phyloP scores from a whole-genome alignment of 2,329 filamentous ascomycete genomes.

The Nigrograna mackinnonii region DNA sequence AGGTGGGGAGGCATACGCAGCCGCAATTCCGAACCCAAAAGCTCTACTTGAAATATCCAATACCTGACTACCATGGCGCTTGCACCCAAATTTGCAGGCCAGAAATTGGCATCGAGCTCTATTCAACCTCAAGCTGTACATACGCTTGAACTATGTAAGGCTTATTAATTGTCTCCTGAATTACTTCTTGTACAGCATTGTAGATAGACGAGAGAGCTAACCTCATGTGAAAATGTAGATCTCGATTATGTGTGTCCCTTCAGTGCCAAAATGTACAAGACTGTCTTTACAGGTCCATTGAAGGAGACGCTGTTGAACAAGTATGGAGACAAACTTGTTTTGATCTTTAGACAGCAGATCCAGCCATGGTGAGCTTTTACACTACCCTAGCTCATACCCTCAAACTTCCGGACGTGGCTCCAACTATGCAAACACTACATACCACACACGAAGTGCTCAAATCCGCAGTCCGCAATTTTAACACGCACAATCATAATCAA shows the following conservation, averaged over 20 bases:
- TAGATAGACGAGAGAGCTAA: neutral
- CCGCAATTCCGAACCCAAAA: no score
- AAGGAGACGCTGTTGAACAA: conserved; percentile 67
- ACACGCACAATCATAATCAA: no score
- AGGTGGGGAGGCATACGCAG: no score
- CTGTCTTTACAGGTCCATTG: conserved; percentile 66
- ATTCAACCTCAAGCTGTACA: conserved; percentile 51
- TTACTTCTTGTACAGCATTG: neutral
- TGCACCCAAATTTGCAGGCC: conserved; percentile 75
- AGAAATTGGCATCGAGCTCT: conserved; percentile 61
- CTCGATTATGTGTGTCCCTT: conserved; percentile 92
- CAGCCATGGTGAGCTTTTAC: conserved; percentile 70
- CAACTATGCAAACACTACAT: no score
- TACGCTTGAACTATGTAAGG: conserved; percentile 58
- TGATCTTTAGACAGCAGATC: conserved; percentile 89
- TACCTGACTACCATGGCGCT: conserved; percentile 63
- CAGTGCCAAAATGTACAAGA: conserved; percentile 75
- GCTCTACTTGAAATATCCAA: no score
- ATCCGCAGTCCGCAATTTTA: no score
- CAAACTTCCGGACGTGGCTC: no score
- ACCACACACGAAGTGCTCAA: no score
- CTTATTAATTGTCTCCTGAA: neutral
- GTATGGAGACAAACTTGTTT: conserved; percentile 64
- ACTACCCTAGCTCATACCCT: neutral
- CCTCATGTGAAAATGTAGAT: conserved; percentile 47